Conservation (phyloP, 345 rosid species). For the Corchorus olitorius region DNA sequence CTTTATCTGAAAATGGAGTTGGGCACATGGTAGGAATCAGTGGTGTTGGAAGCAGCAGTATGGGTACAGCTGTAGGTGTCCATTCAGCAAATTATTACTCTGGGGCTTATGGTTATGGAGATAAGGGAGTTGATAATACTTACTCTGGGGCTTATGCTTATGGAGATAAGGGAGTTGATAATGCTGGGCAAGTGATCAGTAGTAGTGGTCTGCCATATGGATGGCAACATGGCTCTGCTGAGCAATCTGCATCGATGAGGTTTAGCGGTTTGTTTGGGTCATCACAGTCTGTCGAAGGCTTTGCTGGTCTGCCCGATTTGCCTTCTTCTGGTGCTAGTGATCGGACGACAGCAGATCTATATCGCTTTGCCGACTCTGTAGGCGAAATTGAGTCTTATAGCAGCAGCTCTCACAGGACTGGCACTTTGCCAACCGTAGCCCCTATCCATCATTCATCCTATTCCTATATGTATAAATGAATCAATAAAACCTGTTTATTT, state of each 20-base stretch:
- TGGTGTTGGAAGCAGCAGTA: slow-evolving; percentile 23
- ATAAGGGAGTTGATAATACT: too few species aligned
- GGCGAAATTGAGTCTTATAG: slow-evolving; percentile 20
- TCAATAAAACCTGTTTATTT: neutral
- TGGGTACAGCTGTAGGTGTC: slow-evolving; percentile 21
- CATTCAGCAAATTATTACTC: slow-evolving; percentile 38
- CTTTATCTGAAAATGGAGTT: slow-evolving; percentile 41
- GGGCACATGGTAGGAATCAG: slow-evolving; percentile 20
- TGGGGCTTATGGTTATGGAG: slow-evolving; percentile 34
- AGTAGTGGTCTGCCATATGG: slow-evolving; percentile 26
- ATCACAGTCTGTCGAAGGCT: slow-evolving; percentile 47
- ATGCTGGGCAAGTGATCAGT: slow-evolving; percentile 29
- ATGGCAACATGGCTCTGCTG: slow-evolving; percentile 35
- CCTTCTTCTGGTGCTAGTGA: slow-evolving; percentile 24
- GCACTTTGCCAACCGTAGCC: slow-evolving; percentile 6
- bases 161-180: slow-evolving; percentile 25
- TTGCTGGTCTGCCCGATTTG: slow-evolving; percentile 41
- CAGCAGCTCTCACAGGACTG: neutral
- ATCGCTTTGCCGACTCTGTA: slow-evolving; percentile 44
- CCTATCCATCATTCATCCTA: slow-evolving; percentile 2
- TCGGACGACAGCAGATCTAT: slow-evolving; percentile 36
- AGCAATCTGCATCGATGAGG: slow-evolving; percentile 33
- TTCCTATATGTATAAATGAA: slow-evolving; percentile 12
- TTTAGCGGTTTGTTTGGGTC: slow-evolving; percentile 32
- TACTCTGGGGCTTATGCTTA: slow-evolving; percentile 43